Evolutionary conservation across 2,329 filamentous ascomycete species (phyloP), one percentile per base, ranked within the genome.

Genomic region (Aspergillus hortae): DNA sequence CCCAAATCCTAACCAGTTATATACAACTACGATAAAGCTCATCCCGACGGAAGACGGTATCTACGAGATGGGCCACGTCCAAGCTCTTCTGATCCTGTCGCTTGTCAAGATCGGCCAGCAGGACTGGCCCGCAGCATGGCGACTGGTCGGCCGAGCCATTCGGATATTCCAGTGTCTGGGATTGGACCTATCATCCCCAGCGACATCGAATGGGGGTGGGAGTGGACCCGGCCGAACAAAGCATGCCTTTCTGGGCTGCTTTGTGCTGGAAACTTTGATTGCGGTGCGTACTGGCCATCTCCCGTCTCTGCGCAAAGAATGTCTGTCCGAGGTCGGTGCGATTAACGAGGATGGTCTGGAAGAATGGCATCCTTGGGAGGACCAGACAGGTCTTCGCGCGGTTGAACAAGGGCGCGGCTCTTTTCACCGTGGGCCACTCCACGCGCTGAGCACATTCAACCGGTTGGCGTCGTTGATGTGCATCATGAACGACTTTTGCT

Each of bases 351-450:
- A 88, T 59, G 85, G 85, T 1, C 71, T 86, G 17, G 87, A 90
- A 61, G 86, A 90, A 70, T 90, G 87, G 87, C 83, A 87, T 57
- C 83, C 85, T 1, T 90, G 87, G 87, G 76, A 77, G 15, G 80
- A 84, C 23, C 67, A 71, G 56, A 70, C 72, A 38, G 63, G 67
- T 19, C 55, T 72, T 55, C 56, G 64, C 51, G 58, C 62, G 21
- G 51, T 56, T 44, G 61, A 64, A 32, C 55, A 59, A 23, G 56
- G 61, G 19, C 61, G 61, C 3, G 57, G 61, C 23, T 59, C 64
- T 6, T 69, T 70, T 49, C 65, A 66, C 33, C 67, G 67, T 15
- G 68, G 71, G 10, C 73, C 72, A 4, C 68, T 77, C 11, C 71
- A 77, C 42, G 70, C 74, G 4, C 62, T 80, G 19, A 83, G 80